Evolutionary conservation across 176 grass and related monocot species (phyloP), one percentile per base, ranked within the genome.

Genomic region (Oryza officinalis): DNA sequence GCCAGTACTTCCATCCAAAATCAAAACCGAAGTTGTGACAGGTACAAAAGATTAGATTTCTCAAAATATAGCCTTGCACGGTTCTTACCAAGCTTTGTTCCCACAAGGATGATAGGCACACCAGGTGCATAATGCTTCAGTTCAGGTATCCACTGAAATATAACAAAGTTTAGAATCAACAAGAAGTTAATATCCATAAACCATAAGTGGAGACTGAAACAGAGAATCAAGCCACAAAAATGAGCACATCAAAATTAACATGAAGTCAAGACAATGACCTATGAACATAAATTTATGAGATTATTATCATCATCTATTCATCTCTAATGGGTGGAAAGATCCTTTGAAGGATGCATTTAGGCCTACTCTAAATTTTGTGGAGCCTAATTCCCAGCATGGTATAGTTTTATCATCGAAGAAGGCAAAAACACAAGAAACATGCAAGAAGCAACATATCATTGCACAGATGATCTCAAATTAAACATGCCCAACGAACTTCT

Each of bases 131-230:
- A 94, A 86, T 91, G 92, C 88, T 84, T 91, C 89, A 91, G 79
- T 69, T 94, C 92, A 84, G 92, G 89, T 78, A 94, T 94, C 92
- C 92, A 94, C 92, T 94, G 86, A 94, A 90, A 93, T 63, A 77
- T 35, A 47, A 75, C 72, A n/a, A 26, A 52, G 65, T 40, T 80
- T 40, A 90, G 63, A 75, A 3, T 54, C 75, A 73, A 76, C 33
- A 79, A 63, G 22, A 41, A 77, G 73, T 40, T 28, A 52, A 31
- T 15, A 28, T 65, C 69, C 13, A 9, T 35, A 66, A 52, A 66
- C 65, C 41, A 33, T 26, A 50, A 54, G 43, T 27, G 40, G 43
- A 30, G 50, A 35, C 33, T 76, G 43, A 65, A 26, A 65, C n/a
- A 18, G 32, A 10, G 28, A 83, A 14, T 66, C 8, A 13, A 66